Base-by-base conservation (phyloP, 2,329 filamentous ascomycete genomes). In the Coniochaeta hoffmannii region DNA sequence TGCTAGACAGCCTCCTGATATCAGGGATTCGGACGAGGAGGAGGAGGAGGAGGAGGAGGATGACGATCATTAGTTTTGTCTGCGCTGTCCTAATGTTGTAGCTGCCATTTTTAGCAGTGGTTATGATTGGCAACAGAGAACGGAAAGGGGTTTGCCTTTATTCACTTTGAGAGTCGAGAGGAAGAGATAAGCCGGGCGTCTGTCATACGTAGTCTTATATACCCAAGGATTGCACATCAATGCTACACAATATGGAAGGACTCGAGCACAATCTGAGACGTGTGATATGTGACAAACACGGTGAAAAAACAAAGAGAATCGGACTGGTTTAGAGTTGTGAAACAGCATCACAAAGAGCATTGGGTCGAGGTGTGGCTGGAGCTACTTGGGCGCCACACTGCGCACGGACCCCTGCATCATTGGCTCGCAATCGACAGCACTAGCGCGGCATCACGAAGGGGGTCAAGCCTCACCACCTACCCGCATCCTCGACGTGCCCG, bases 11-110 rank as follows among this genome's bases (percentile, higher is more conserved):
- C 72, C 73, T 15, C 62, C 66, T 5, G 72, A 73, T 19, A 64
- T 76, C n/a, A 65, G 68, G 57, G 74, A 77, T 58, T 76, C 73
- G 32, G 73, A 74, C 12, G 73, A 72, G 36, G 73, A 74, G 36
- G 28, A 44, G 5, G 52, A 51, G 10, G 28, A 51, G 19, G 26
- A 34, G 36, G 73, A 74, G 36, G 28, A 44, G 5, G 52, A 51
- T 22, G 28, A 51, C 22, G 26, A 34, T 12, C 22, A 34, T 7
- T 34, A 10, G 28, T 19, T 6, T 32, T 28, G 14, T 28, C 11
- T 46, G 41, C 2, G 10, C 5, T 7, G n/a, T 4, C n/a, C n/a
- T n/a, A n/a, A n/a, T n/a, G n/a, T n/a, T n/a, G n/a, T n/a, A n/a
- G n/a, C n/a, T n/a, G n/a, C n/a, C 10, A 22, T 17, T 36, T 5